Percentiles rank a stretch among this genome's conserved stretches.
phyloP scores from a whole-genome alignment of 1,284 basidiomycete species.

The Moesziomyces globuligerus region DNA sequence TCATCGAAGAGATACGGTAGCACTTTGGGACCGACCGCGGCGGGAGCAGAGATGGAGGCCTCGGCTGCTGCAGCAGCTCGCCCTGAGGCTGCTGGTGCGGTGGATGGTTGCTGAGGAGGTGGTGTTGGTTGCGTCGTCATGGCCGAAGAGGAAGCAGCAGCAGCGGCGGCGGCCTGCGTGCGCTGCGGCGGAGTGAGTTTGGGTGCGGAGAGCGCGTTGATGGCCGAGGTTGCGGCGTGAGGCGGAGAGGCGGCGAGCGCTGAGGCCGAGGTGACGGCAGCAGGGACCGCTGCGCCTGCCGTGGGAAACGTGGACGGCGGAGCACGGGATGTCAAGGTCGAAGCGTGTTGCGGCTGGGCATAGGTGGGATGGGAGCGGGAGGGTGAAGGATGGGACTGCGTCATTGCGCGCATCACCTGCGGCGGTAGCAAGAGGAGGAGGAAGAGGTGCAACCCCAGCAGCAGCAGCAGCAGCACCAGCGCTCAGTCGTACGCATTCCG shows the following conservation, averaged over 20 bases:
- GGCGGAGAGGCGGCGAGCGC: conserved; percentile 23
- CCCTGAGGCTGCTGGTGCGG: not conserved
- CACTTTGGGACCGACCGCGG: conserved; percentile 14
- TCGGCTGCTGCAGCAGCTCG: conserved; percentile 1
- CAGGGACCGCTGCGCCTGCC: conserved; percentile 11
- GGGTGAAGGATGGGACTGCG: conserved; percentile 11
- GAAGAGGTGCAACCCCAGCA: too few species aligned
- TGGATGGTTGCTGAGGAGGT: not conserved
- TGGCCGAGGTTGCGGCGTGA: conserved; percentile 8
- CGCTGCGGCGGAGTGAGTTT: too few species aligned
- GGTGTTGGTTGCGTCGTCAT: not conserved
- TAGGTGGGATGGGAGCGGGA: conserved; percentile 1
- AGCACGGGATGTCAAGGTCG: conserved; percentile 3
- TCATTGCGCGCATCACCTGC: conserved; percentile 10
- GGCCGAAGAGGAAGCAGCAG: too few species aligned
- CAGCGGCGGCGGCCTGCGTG: too few species aligned
- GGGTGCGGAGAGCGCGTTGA: conserved; percentile 5
- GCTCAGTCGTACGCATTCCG: conserved; percentile 21
- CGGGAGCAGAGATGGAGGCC: not conserved
- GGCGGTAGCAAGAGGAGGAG: too few species aligned
- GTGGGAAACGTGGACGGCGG: conserved; percentile 13
- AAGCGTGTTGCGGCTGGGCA: too few species aligned
- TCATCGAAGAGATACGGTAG: conserved; percentile 63
- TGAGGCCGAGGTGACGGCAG: conserved; percentile 12
- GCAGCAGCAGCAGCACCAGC: conserved; percentile 3